phyloP scores from a whole-genome alignment of 805 yeast species.

The Nakazawaea sp. region DNA sequence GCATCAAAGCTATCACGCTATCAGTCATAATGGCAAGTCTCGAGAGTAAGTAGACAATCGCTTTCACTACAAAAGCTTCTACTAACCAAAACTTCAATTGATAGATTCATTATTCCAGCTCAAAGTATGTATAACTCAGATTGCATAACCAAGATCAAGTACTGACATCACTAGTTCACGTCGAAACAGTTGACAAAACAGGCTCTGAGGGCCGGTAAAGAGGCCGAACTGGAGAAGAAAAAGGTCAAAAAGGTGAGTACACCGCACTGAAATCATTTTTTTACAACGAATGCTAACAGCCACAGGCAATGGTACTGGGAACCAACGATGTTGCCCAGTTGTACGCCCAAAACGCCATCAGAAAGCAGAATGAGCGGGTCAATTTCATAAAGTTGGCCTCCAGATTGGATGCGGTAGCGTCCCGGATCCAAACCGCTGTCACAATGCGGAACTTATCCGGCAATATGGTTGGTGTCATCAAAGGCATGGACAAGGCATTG shows the following conservation, averaged over 20 bases:
- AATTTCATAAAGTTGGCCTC: slow-evolving; percentile 79
- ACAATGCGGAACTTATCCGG: slow-evolving; percentile 95
- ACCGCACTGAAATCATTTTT: neutral
- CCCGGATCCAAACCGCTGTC: slow-evolving; percentile 94
- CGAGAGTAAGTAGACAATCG: slow-evolving; percentile 27
- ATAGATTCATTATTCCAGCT: slow-evolving; percentile 59
- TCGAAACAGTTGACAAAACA: slow-evolving; percentile 90
- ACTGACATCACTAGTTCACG: slow-evolving; percentile 49
- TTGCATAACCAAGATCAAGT: neutral
- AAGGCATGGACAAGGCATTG: slow-evolving; percentile 94
- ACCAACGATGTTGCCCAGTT: slow-evolving; percentile 88
- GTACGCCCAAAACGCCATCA: slow-evolving; percentile 92
- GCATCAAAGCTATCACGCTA: too few relatives aligned
- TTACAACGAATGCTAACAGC: neutral
- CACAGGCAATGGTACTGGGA: slow-evolving; percentile 69
- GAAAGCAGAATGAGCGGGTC: slow-evolving; percentile 82
- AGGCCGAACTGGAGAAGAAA: slow-evolving; percentile 79
- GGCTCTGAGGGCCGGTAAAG: slow-evolving; percentile 85
- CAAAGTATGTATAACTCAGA: slow-evolving; percentile 29
- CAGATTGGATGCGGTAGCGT: slow-evolving; percentile 91
- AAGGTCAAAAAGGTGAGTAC: slow-evolving; percentile 64
- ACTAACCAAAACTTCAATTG: neutral
- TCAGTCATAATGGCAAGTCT: slow-evolving; percentile 37
- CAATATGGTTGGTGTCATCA: slow-evolving; percentile 87
- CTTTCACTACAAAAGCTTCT: neutral